These are phyloP conservation scores for Fraxinus pennsylvanica DNA, from an alignment of 257 asterid species.

Conservation along the genomic window DNA sequence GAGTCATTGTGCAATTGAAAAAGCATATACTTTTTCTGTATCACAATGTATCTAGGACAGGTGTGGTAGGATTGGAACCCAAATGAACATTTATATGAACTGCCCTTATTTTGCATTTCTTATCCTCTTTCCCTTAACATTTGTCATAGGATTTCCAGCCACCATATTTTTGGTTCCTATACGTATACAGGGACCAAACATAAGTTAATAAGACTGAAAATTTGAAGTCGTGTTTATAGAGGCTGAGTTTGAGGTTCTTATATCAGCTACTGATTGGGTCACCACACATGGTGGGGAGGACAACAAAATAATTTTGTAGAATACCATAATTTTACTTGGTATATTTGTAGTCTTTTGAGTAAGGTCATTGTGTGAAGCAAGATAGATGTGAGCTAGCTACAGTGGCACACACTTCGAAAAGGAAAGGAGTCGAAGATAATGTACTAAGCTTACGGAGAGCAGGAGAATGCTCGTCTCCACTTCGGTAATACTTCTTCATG, in stretches of 20 bases:
- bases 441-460: not conserved
- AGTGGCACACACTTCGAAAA: not conserved
- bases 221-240: too few relatives aligned
- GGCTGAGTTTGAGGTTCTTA: too few relatives aligned
- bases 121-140: not conserved
- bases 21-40: not conserved
- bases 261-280: too few relatives aligned
- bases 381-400: not conserved
- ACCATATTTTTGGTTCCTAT: too few relatives aligned
- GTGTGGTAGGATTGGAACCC: not conserved
- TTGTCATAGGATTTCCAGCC: too few relatives aligned
- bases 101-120: not conserved
- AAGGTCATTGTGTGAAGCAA: not conserved
- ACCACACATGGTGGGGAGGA: too few relatives aligned
- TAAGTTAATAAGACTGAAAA: too few relatives aligned
- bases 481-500: not conserved
- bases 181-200: too few relatives aligned
- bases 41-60: not conserved
- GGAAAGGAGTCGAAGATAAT: not conserved
- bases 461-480: not conserved
- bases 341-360: not conserved
- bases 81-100: not conserved
- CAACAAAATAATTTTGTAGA: too few relatives aligned
- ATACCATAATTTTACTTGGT: not conserved
- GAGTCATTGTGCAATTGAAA: not conserved